Evolutionary conservation across 78 protist genomes (phyloP), one percentile per base, ranked within the genome.

Genomic region (Blattamonas nauphoetae): DNA sequence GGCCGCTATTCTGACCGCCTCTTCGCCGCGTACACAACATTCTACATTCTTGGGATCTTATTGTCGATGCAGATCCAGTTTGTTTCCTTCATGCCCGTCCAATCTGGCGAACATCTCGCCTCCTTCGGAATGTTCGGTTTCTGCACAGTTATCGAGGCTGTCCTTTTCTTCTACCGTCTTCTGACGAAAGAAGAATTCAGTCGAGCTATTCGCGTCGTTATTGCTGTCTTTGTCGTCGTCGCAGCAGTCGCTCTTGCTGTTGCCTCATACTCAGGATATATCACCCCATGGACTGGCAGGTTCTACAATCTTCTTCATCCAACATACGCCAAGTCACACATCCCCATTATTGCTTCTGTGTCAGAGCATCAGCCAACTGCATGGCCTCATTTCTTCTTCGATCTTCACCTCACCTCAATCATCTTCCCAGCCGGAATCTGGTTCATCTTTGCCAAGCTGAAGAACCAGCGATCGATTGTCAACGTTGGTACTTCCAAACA

Each of bases 351-450:
- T 77, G 98, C 97, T 43, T 96, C 99, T 0, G 99, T 98, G 44
- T 93, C 97, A 0, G 99, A 98, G 91, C 99, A 98, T 88, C 99
- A 97, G 91, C 96, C 97, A 46, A 94, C 96, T 33, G 85, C 97
- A 32, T 96, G 97, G 97, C 42, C 96, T 0, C 92, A 97, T 1
- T 97, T 93, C 92, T 96, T 95, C 92, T 94, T 95, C 71, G 98
- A 98, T 88, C 86, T 96, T 64, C 95, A 97, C 90, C 41, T 95
- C 81, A 89, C 94, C 38, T 92, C 89, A 44, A 44, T 95, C 88
- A 42, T 97, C 44, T 64, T 95, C 88, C 98, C 98, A 45, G 95
- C 92, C 41, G 98, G 99, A 35, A 46, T 96, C 38, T 95, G 84
- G 91, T 89, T 91, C 43, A 93, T 95, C 94, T 94, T 96, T 92